phyloP scores from a whole-genome alignment of 2,329 filamentous ascomycete species.

The Nigrospora osmanthi region DNA sequence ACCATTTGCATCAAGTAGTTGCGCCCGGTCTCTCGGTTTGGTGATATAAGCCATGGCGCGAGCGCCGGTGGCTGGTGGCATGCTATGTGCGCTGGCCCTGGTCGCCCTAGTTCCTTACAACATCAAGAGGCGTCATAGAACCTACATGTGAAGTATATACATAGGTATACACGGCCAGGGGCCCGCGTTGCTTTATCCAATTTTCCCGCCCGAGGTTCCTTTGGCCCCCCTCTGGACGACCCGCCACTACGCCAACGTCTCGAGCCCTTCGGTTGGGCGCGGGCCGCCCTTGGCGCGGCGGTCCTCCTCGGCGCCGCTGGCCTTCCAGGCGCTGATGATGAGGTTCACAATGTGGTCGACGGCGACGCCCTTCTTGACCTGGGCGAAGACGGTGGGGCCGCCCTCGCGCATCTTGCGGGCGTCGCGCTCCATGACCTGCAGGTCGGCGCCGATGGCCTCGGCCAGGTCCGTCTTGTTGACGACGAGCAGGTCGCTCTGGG shows the following conservation, averaged over 20 bases:
- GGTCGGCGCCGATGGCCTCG: slow-evolving; percentile 80
- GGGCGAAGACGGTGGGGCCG: slow-evolving; percentile 89
- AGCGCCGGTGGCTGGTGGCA: too few relatives aligned
- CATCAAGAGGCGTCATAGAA: too few relatives aligned
- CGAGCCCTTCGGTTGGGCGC: slow-evolving; percentile 46
- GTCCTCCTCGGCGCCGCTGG: slow-evolving; percentile 67
- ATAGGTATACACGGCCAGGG: too few relatives aligned
- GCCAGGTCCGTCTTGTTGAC: slow-evolving; percentile 98
- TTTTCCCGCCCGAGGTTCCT: too few relatives aligned
- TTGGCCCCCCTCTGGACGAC: too few relatives aligned
- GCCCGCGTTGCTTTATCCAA: too few relatives aligned
- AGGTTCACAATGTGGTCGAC: slow-evolving; percentile 82
- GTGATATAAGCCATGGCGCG: too few relatives aligned
- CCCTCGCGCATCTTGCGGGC: slow-evolving; percentile 91
- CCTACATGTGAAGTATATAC: too few relatives aligned
- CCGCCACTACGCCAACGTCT: slow-evolving; percentile 25
- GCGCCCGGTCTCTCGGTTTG: too few relatives aligned
- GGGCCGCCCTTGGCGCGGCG: slow-evolving; percentile 48
- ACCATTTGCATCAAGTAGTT: too few relatives aligned
- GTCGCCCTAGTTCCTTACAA: too few relatives aligned
- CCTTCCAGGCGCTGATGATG: slow-evolving; percentile 87
- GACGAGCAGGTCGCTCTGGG: slow-evolving; percentile 85
- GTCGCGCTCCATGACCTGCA: slow-evolving; percentile 91
- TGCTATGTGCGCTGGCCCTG: too few relatives aligned
- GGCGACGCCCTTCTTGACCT: slow-evolving; percentile 87